Evolutionary conservation across 805 yeast species (phyloP), one percentile per base, ranked within the genome.

Genomic region (Candida coquimbonensis): DNA sequence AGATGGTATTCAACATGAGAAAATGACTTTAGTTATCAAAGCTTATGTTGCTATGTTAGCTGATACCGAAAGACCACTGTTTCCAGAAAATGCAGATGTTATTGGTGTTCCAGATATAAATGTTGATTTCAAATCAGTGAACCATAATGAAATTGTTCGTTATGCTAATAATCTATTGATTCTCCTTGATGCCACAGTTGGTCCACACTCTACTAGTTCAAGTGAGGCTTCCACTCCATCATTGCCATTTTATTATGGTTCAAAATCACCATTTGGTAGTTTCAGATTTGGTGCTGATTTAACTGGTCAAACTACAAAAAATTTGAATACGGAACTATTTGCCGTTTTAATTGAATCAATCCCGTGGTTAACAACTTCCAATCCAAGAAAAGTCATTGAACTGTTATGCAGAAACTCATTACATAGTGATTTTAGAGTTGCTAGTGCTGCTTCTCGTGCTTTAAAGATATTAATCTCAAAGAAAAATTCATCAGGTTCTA

Each of bases 331-430:
- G 26, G 87, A 84, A 38, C 63, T 88, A 14, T 81, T 89, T 57
- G 80, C 89, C 1, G 75, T 81, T 2, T 68, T 86, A 17, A 69
- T 89, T 1, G 87, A 86, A 29, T 72, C 84, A 2, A 68, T 84
- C 38, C 93, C 98, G 0, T 84, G 90, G 79, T 76, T 85, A 53
- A 63, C 71, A 0, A 74, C 68, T 24, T 70, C 81, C 2, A 75
- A 80, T 11, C 80, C 81, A 55, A 74, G 83, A 46, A 74, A 77
- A 31, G 67, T 83, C 2, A 77, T 90, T 25, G 98, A 91, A 48
- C 68, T 88, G 4, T 66, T 93, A 14, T 81, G 90, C 36, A 72
- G 87, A 46, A 88, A 89, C 58, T 77, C 87, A 3, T 78, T 83
- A 1, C 95, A 89, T 61, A 69, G 74, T 2, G 81, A 82, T 51